These are phyloP conservation scores for Syzygium oleosum DNA, from an alignment of 345 rosid species.

Conservation along the genomic window DNA sequence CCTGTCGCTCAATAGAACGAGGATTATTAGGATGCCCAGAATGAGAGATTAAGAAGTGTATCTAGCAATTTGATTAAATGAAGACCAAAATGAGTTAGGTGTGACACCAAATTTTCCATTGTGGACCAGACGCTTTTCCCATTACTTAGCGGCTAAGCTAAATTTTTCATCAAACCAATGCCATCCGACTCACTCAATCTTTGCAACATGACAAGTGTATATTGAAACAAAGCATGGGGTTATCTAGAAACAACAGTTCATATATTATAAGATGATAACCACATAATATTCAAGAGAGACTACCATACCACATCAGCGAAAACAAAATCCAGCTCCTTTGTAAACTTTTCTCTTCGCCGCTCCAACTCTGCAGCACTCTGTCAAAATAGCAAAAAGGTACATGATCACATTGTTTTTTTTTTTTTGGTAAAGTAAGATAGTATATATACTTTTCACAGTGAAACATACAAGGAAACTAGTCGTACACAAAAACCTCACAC, in stretches of 20 bases:
- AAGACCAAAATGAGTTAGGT: neutral
- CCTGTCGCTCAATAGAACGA: conserved; percentile 21
- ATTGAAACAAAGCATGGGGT: neutral
- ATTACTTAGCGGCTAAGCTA: neutral
- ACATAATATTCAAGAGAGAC: neutral
- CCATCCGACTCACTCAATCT: neutral
- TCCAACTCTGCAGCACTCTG: conserved; percentile 60
- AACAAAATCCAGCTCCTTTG: conserved; percentile 64
- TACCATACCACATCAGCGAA: conserved; percentile 52
- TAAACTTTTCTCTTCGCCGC: conserved; percentile 37
- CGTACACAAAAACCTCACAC: too few species aligned
- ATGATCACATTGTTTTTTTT: neutral
- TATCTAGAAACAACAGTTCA: neutral
- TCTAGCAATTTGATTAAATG: neutral
- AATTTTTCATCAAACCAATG: neutral
- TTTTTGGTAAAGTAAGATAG: too few species aligned
- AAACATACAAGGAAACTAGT: too few species aligned
- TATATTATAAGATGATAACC: neutral
- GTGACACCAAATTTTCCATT: neutral
- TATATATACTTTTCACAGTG: too few species aligned
- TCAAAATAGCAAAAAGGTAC: neutral
- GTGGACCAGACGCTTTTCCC: neutral
- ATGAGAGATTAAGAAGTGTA: neutral
- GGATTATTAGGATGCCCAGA: neutral
- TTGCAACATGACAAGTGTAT: neutral